Conservation (phyloP, 1,284 basidiomycete species). For the Vanrija humicola region DNA sequence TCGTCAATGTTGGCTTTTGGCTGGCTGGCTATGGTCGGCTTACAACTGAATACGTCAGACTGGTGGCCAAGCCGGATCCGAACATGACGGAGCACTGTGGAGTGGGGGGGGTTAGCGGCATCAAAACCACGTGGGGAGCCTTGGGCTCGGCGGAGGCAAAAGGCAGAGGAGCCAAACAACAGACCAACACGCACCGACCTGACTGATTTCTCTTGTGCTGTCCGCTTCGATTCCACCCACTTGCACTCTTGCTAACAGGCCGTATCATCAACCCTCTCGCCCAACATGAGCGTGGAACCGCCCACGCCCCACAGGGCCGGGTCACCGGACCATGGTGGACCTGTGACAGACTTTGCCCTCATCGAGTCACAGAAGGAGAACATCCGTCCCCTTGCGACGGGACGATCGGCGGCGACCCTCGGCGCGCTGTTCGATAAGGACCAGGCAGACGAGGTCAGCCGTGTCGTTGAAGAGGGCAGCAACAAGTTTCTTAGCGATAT, state of each 20-base stretch:
- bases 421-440: conserved; percentile 50
- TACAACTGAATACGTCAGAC: not conserved
- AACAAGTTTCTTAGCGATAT: conserved; percentile 47
- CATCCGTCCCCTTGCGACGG: conserved; percentile 55
- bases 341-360: conserved; percentile 49
- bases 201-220: no score
- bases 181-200: no score
- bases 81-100: no score
- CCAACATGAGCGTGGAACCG: not conserved
- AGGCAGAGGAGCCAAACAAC: no score
- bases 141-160: no score
- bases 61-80: no score
- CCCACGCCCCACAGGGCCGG: conserved; percentile 4
- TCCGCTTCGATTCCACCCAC: no score
- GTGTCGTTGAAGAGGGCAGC: conserved; percentile 49
- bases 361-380: conserved; percentile 60
- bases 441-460: conserved; percentile 43
- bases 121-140: no score
- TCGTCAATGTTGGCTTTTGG: no score
- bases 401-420: conserved; percentile 56
- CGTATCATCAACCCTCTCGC: no score
- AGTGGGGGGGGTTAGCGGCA: no score
- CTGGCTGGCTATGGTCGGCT: not conserved
- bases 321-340: conserved; percentile 21
- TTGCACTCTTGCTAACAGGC: no score